These are phyloP conservation scores for Miamiensis avidus DNA, from an alignment of 169 alveolate genomes.

Conservation along the genomic window DNA sequence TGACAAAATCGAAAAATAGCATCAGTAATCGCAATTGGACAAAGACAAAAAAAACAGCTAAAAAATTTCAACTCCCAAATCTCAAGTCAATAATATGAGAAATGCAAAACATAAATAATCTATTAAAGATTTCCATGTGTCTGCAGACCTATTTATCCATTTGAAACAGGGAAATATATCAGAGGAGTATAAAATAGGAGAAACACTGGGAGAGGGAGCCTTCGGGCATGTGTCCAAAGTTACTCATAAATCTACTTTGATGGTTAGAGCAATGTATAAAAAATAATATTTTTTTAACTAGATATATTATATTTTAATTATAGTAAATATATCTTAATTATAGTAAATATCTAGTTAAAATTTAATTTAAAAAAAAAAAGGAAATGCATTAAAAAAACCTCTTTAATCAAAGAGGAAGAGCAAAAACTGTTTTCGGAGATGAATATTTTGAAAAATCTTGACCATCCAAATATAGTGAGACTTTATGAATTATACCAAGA, in stretches of 20 bases:
- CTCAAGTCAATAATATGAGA: not conserved
- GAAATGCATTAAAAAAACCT: constrained; percentile 25
- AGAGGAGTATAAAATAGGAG: not conserved
- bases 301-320: no score
- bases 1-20: no score
- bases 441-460: constrained; percentile 46
- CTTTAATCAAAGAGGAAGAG: constrained; percentile 41
- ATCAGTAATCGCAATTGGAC: no score
- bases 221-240: constrained; percentile 50
- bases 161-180: not conserved
- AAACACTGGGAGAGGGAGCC: constrained; percentile 24
- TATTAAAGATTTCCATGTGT: not conserved
- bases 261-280: constrained; percentile 48
- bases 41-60: not conserved
- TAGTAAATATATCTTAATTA: no score
- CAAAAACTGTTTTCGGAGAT: constrained; percentile 47
- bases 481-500: constrained; percentile 56
- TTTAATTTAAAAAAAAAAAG: not conserved
- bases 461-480: constrained; percentile 62
- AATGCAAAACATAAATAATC: not conserved
- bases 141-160: not conserved
- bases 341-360: no score
- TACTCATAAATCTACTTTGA: constrained; percentile 49
- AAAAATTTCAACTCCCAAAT: not conserved
- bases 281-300: constrained; percentile 30